Percentiles rank a stretch among this genome's conserved stretches.
Conservation (phyloP, 2,329 filamentous ascomycete genomes). For the Fusarium phyllophilum region DNA sequence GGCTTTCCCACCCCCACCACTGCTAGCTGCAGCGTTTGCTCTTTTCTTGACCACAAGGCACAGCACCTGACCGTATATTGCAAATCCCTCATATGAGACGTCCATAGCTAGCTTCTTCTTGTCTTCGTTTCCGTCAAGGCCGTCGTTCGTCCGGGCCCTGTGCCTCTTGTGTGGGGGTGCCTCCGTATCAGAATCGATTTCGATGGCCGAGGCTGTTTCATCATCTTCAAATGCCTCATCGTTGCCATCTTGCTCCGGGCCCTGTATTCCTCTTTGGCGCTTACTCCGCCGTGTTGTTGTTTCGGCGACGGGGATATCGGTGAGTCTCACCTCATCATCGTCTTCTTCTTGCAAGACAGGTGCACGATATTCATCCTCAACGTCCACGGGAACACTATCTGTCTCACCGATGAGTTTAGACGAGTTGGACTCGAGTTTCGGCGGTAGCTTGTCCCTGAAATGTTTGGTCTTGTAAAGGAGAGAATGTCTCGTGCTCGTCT, state of each 20-base stretch:
- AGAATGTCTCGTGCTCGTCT: conserved; percentile 85
- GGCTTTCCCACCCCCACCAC: conserved; percentile 32
- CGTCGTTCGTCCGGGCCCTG: conserved; percentile 47
- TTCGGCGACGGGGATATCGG: conserved; percentile 49
- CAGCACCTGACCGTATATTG: conserved; percentile 91
- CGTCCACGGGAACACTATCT: conserved; percentile 63
- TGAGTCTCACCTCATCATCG: conserved; percentile 47
- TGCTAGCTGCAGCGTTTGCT: conserved; percentile 45
- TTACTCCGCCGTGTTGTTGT: conserved; percentile 41
- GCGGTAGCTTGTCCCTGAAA: conserved; percentile 68
- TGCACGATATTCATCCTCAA: conserved; percentile 55
- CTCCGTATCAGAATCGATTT: conserved; percentile 53
- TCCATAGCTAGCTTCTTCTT: conserved; percentile 92
- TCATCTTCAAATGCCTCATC: conserved; percentile 48
- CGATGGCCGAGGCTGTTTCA: conserved; percentile 50
- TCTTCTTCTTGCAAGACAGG: conserved; percentile 62
- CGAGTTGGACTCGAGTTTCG: conserved; percentile 69
- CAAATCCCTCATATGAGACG: conserved; percentile 93
- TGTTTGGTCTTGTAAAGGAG: conserved; percentile 87
- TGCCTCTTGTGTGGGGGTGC: conserved; percentile 59
- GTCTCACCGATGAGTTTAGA: conserved; percentile 68
- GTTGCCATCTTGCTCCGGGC: conserved; percentile 48
- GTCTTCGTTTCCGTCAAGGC: conserved; percentile 64
- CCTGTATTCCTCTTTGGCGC: conserved; percentile 41
- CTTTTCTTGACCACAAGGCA: conserved; percentile 88